phyloP scores from a whole-genome alignment of 495 filamentous ascomycete species.

The Penicillium bialowiezense region DNA sequence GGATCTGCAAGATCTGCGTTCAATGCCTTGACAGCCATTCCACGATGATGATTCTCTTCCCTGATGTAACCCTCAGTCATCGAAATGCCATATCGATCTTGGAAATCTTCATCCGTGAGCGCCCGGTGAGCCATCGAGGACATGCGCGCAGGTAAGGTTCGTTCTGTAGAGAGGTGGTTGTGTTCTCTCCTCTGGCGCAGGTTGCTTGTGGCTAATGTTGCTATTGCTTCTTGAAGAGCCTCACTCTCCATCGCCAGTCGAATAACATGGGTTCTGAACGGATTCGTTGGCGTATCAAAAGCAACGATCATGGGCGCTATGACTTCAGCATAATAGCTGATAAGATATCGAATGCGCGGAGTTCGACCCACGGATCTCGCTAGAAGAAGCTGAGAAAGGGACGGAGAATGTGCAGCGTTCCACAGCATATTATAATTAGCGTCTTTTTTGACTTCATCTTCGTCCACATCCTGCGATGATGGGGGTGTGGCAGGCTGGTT shows the following conservation, averaged over 20 bases:
- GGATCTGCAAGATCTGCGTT: slow-evolving; percentile 80
- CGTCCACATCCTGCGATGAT: slow-evolving; percentile 19
- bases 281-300: slow-evolving; percentile 81
- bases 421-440: slow-evolving; percentile 13
- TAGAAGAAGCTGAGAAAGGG: slow-evolving; percentile 42
- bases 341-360: slow-evolving; percentile 56
- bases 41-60: slow-evolving; percentile 83
- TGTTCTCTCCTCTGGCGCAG: slow-evolving; percentile 51
- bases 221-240: slow-evolving; percentile 87
- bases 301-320: slow-evolving; percentile 90
- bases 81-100: slow-evolving; percentile 35
- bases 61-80: slow-evolving; percentile 38
- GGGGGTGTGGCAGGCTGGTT: slow-evolving; percentile 8
- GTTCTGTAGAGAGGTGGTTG: slow-evolving; percentile 40
- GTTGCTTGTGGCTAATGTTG: slow-evolving; percentile 85
- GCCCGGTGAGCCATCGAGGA: slow-evolving; percentile 51
- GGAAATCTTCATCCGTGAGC: slow-evolving; percentile 37
- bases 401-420: slow-evolving; percentile 34
- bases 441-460: slow-evolving; percentile 19
- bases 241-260: slow-evolving; percentile 73
- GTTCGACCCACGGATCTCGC: slow-evolving; percentile 49
- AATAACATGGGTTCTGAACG: slow-evolving; percentile 81
- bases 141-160: slow-evolving; percentile 44
- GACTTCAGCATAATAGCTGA: slow-evolving; percentile 71
- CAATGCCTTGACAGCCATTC: slow-evolving; percentile 74